These are phyloP conservation scores for Spergularia bocconei DNA, from an alignment of 148 eudicot species.

Conservation along the genomic window DNA sequence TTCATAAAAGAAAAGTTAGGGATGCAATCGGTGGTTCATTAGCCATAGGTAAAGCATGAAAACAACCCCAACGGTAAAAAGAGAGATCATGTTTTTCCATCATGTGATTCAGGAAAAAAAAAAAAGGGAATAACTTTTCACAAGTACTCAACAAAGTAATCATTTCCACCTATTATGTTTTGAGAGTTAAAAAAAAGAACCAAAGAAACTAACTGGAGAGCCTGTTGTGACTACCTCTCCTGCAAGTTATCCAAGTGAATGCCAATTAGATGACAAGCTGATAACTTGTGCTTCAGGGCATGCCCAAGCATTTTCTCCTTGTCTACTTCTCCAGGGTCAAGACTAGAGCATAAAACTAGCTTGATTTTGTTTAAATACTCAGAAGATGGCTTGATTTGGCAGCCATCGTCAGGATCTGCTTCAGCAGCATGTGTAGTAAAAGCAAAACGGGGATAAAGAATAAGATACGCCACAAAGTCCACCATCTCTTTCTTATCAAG, in stretches of 20 bases:
- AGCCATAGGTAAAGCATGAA: neutral
- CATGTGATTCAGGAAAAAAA: no score
- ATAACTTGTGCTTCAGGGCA: conserved; percentile 27
- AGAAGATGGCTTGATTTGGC: conserved; percentile 21
- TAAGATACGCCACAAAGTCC: conserved; percentile 49
- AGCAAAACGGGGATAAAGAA: conserved; percentile 38
- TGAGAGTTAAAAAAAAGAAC: neutral
- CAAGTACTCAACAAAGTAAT: neutral
- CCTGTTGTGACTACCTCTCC: conserved; percentile 33
- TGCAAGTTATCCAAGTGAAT: conserved; percentile 22
- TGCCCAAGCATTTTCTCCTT: conserved; percentile 25
- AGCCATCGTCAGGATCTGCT: conserved; percentile 19
- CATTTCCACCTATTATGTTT: neutral
- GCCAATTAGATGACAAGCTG: conserved; percentile 23
- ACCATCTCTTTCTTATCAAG: conserved; percentile 40
- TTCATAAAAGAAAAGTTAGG: neutral
- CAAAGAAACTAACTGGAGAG: neutral
- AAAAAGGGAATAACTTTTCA: neutral
- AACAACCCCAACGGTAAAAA: no score
- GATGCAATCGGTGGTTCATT: no score
- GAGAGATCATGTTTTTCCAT: no score
- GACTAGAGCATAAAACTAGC: conserved; percentile 22
- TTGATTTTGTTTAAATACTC: conserved; percentile 24
- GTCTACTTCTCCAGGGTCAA: conserved; percentile 25
- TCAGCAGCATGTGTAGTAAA: conserved; percentile 19